Evolutionary conservation across 2,329 filamentous ascomycete species (phyloP), one percentile per base, ranked within the genome.

Genomic region (Trichophyton verrucosum): DNA sequence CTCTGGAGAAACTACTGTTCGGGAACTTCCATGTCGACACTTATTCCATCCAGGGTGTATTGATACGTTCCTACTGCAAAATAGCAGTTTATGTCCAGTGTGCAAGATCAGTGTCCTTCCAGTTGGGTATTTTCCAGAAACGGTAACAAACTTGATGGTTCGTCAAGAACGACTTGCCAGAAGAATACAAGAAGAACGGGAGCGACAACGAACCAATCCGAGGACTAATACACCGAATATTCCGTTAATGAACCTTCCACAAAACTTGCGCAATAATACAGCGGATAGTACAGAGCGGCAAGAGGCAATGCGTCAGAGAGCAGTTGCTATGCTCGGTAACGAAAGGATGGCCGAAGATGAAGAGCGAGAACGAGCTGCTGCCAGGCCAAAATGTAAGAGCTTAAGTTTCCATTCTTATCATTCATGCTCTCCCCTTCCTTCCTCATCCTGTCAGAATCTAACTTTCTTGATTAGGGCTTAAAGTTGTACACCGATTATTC

Each of bases 21-120:
- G 91, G 60, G 88, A 96, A 73, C 78, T 97, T 2, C 85, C 89
- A 0, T 99, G 94, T 67, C 85, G 87, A 0, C 94, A 99, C 71
- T 92, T 97, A 61, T 99, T 91, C 73, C 92, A 99, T 66, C 87
- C 89, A 0, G 86, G 88, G 65, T 99, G 94, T 69, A 91, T 97
- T 65, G 91, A 97, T 69, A 82, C 86, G 22, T 96, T 94, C 68
- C 78, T 97, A 11, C 80, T 81, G 49, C 80, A 85, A 60, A 86
- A 87, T 69, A 95, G 88, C 70, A 95, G 89, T 17, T 79, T 96
- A 1, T 99, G 94, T 69, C 92, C 94, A 0, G 78, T 95, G 67
- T 99, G 94, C 78, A 96, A 96, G 72, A 83, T 86, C 63, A 88
- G 83, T 57, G 89, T 91, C 68, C 75, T 96, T 0, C 91, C 91